Conservation (phyloP, 1,284 basidiomycete genomes). For the Sporisorium iseilematis-ciliati region DNA sequence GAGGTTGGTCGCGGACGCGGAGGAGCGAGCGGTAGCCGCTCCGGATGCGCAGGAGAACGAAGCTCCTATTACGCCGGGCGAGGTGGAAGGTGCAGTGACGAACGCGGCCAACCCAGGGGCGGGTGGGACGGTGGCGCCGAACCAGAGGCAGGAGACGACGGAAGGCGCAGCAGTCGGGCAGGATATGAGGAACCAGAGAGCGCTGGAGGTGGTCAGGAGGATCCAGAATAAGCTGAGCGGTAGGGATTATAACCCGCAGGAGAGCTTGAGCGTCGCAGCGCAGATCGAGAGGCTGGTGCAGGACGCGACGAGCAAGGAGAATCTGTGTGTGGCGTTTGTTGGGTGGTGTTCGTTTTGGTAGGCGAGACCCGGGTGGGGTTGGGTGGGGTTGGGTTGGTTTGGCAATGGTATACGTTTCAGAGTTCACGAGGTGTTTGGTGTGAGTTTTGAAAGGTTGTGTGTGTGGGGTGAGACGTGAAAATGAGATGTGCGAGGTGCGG, state of each 20-base stretch:
- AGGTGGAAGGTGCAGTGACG: neutral
- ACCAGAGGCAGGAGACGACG: slow-evolving; percentile 12
- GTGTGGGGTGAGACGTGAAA: too few species aligned
- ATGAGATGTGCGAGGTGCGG: too few species aligned
- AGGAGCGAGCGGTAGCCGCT: slow-evolving; percentile 27
- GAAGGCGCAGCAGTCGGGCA: neutral
- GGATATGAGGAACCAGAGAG: slow-evolving; percentile 63
- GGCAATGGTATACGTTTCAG: too few species aligned
- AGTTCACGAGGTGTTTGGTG: too few species aligned
- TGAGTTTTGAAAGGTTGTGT: too few species aligned
- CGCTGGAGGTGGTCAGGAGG: slow-evolving; percentile 65
- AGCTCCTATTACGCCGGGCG: slow-evolving; percentile 29
- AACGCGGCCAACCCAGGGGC: slow-evolving; percentile 16
- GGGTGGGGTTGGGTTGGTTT: too few species aligned
- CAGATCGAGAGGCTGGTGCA: slow-evolving; percentile 65
- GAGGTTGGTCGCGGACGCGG: slow-evolving; percentile 69
- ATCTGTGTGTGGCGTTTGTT: slow-evolving; percentile 67
- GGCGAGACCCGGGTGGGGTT: neutral
- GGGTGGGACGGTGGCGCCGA: slow-evolving; percentile 7
- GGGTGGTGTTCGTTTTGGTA: slow-evolving; percentile 68
- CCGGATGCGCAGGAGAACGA: slow-evolving; percentile 66
- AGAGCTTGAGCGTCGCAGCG: slow-evolving; percentile 53
- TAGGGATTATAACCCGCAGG: slow-evolving; percentile 63
- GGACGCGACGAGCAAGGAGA: slow-evolving; percentile 66
- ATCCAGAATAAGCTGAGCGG: slow-evolving; percentile 68